phyloP scores from a whole-genome alignment of 352 stramenopile genomes.

The Phytophthora podocarpi region DNA sequence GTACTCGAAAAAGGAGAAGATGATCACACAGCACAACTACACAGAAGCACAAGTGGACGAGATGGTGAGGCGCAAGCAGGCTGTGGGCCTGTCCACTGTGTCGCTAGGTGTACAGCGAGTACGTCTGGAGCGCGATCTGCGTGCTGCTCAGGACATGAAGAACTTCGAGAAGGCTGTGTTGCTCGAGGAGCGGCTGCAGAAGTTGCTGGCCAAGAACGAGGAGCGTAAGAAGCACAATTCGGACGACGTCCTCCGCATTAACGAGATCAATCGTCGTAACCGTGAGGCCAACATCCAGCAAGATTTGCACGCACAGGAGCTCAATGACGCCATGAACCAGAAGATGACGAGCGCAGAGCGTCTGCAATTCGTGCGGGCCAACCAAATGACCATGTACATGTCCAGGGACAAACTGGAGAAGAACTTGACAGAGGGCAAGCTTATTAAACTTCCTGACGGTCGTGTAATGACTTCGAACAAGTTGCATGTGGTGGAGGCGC shows the following conservation, averaged over 20 bases:
- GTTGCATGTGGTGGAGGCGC: slow-evolving; percentile 77
- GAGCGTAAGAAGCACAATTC: slow-evolving; percentile 73
- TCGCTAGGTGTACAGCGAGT: slow-evolving; percentile 80
- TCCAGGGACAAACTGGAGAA: slow-evolving; percentile 83
- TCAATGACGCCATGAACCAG: slow-evolving; percentile 76
- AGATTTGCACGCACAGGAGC: slow-evolving; percentile 72
- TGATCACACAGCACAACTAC: slow-evolving; percentile 81
- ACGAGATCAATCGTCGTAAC: slow-evolving; percentile 86
- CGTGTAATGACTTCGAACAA: slow-evolving; percentile 89
- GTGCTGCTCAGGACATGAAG: slow-evolving; percentile 83
- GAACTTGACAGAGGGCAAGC: slow-evolving; percentile 76
- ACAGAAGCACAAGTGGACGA: slow-evolving; percentile 78
- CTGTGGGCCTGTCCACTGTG: slow-evolving; percentile 63
- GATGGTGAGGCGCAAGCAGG: slow-evolving; percentile 82
- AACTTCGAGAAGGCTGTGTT: slow-evolving; percentile 87
- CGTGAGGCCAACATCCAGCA: slow-evolving; percentile 83
- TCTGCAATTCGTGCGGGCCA: slow-evolving; percentile 84
- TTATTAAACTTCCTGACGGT: slow-evolving; percentile 72
- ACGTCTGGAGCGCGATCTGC: slow-evolving; percentile 78
- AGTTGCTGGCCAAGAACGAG: slow-evolving; percentile 71
- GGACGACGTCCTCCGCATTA: slow-evolving; percentile 85
- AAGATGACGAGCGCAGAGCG: slow-evolving; percentile 86
- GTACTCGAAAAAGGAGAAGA: slow-evolving; percentile 60
- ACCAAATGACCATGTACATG: slow-evolving; percentile 87
- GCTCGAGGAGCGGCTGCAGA: slow-evolving; percentile 69